phyloP scores from a whole-genome alignment of 192 early-diverging fungal species.

The Haplosporangium gracile region DNA sequence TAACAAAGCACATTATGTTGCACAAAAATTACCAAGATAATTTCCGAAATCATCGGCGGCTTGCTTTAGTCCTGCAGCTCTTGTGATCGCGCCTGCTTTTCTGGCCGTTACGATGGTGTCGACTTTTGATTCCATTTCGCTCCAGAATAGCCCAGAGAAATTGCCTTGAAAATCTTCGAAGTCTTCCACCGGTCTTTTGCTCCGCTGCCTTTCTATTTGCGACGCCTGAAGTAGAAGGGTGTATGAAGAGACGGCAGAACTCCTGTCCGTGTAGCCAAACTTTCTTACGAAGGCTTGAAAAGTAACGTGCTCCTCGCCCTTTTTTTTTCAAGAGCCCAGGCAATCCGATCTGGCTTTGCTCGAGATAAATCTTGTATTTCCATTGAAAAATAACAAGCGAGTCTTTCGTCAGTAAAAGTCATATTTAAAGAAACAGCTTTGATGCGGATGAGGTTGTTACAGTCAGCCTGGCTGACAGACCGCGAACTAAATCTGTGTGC shows the following conservation, averaged over 20 bases:
- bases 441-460: not conserved
- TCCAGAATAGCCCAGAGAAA: slow-evolving; percentile 1
- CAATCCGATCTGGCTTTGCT: slow-evolving; percentile 16
- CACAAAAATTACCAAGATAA: not conserved
- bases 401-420: slow-evolving; percentile 11
- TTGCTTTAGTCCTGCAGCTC: slow-evolving; percentile 14
- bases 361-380: not conserved
- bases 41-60: not conserved
- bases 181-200: slow-evolving; percentile 8
- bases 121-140: slow-evolving; percentile 16
- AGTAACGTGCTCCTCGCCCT: slow-evolving; percentile 8
- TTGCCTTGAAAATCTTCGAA: slow-evolving; percentile 15
- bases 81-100: slow-evolving; percentile 14
- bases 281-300: not conserved
- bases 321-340: slow-evolving; percentile 14
- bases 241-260: not conserved
- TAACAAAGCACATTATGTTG: slow-evolving; percentile 1
- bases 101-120: slow-evolving; percentile 8
- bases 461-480: slow-evolving; percentile 28
- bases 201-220: not conserved
- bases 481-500: slow-evolving; percentile 29
- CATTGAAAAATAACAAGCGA: not conserved
- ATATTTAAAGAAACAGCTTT: slow-evolving; percentile 1
- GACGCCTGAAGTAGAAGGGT: not conserved
- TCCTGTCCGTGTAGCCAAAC: not conserved